phyloP scores from a whole-genome alignment of 75 land plant species.

The Isoetes taiwanensis region DNA sequence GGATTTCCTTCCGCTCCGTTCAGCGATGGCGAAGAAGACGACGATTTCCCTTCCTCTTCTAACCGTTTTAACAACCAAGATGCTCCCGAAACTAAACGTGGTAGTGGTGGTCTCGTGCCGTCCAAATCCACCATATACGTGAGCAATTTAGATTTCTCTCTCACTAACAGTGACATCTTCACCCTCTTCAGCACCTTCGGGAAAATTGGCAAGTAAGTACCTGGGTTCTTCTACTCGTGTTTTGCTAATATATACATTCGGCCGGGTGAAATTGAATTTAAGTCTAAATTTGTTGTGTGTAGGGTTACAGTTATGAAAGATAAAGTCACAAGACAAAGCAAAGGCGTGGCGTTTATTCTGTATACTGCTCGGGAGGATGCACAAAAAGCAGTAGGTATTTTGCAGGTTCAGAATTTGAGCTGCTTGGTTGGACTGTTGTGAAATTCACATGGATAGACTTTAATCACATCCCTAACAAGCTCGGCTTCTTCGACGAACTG shows the following conservation, averaged over 20 bases:
- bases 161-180: conserved; percentile 86
- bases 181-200: conserved; percentile 95
- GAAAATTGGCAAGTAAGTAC: conserved; percentile 48
- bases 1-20: too few relatives aligned
- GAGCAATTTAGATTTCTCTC: conserved; percentile 71
- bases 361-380: conserved; percentile 70
- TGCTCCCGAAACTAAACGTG: too few relatives aligned
- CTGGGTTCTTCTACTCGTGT: background rate
- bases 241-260: too few relatives aligned
- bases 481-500: too few relatives aligned
- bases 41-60: too few relatives aligned
- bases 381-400: conserved; percentile 33
- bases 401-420: background rate
- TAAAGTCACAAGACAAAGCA: conserved; percentile 47
- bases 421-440: too few relatives aligned
- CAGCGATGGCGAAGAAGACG: too few relatives aligned
- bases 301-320: conserved; percentile 88
- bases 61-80: too few relatives aligned
- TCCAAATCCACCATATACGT: conserved; percentile 94
- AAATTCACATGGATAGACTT: too few relatives aligned
- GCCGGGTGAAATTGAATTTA: too few relatives aligned
- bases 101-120: conserved; percentile 87
- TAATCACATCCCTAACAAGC: too few relatives aligned
- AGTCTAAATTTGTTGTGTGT: background rate
- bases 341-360: conserved; percentile 89